Evolutionary conservation across 495 filamentous ascomycete species (phyloP), one percentile per base, ranked within the genome.

Genomic region (Wilcoxina mikolae): DNA sequence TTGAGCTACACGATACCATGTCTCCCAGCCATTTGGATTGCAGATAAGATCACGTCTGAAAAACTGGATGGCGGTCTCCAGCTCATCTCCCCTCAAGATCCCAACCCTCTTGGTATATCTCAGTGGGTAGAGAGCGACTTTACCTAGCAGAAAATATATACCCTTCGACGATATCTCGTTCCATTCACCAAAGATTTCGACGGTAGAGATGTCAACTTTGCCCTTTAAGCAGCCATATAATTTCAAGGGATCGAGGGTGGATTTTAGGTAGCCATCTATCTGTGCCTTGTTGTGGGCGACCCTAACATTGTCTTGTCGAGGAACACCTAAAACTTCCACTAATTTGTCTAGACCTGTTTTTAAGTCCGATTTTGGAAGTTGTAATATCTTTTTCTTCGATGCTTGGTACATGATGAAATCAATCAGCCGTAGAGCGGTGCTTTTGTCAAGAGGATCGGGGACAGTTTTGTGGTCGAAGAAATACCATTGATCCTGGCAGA

Each of bases 1-100:
- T 60, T 99, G 91, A 10, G 82, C 91, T 4, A 95, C 74, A 45
- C 91, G 80, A 67, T 90, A 95, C 93, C 91, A 99, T 0, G 89
- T 81, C 66, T 96, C 89, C 91, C 91, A 99, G 45, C 81, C 79
- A 25, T 89, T 82, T 1, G 79, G 78, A 15, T 79, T 83, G 64
- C 87, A 87, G 58, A 94, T 83, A 1, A 99, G 70, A 60, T 96
- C 90, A 56, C 87, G 79, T 52, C 82, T 74, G 63, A 96, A 81
- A 66, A 85, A 94, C 0, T 76, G 79, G 52, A 83, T 78, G 2
- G 85, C 89, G 38, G 89, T 81, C 48, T 90, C 81, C 38, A 96
- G 73, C 60, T 96, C 91, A 53, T 90, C 85, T 0, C 82, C 88
- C 38, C 85, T 83, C 15, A 80, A 80, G 15, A 82, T 79, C 22